phyloP scores from a whole-genome alignment of 2,329 filamentous ascomycete species.

The Trichoderma sp. region DNA sequence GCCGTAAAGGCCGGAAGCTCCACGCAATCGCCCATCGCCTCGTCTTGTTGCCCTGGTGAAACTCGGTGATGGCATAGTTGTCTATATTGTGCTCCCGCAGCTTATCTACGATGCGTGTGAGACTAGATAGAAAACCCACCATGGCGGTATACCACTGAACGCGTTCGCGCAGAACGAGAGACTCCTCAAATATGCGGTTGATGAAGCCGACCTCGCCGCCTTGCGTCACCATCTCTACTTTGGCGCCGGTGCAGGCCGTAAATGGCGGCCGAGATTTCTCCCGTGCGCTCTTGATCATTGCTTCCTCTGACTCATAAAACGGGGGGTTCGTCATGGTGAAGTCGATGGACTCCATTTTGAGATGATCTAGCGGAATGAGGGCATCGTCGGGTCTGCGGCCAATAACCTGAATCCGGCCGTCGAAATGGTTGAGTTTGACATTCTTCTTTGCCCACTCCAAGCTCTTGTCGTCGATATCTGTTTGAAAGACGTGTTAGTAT shows the following conservation, averaged over 20 bases:
- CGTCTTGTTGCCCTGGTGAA: constrained; percentile 75
- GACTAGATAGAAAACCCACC: constrained; percentile 75
- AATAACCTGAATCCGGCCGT: constrained; percentile 62
- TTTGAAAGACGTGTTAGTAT: not conserved
- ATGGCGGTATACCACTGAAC: constrained; percentile 90
- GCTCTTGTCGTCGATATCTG: constrained; percentile 74
- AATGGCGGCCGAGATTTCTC: constrained; percentile 66
- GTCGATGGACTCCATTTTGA: constrained; percentile 55
- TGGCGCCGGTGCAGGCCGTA: constrained; percentile 72
- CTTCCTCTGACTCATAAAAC: constrained; percentile 75
- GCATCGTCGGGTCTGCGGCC: constrained; percentile 47
- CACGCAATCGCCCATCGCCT: constrained; percentile 84
- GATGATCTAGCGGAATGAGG: constrained; percentile 62
- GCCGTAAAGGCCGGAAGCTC: constrained; percentile 71
- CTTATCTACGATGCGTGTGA: constrained; percentile 59
- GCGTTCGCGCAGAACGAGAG: constrained; percentile 52
- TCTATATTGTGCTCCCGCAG: constrained; percentile 55
- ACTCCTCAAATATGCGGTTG: constrained; percentile 66
- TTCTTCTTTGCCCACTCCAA: constrained; percentile 65
- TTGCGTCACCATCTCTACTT: constrained; percentile 78
- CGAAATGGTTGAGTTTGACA: constrained; percentile 61
- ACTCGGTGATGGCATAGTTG: constrained; percentile 80
- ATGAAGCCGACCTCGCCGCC: constrained; percentile 80
- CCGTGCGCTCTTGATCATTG: constrained; percentile 63
- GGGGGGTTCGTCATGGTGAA: constrained; percentile 95